These are phyloP conservation scores for Syzygium syzygioides DNA, from an alignment of 441 rosid genomes.

Conservation along the genomic window DNA sequence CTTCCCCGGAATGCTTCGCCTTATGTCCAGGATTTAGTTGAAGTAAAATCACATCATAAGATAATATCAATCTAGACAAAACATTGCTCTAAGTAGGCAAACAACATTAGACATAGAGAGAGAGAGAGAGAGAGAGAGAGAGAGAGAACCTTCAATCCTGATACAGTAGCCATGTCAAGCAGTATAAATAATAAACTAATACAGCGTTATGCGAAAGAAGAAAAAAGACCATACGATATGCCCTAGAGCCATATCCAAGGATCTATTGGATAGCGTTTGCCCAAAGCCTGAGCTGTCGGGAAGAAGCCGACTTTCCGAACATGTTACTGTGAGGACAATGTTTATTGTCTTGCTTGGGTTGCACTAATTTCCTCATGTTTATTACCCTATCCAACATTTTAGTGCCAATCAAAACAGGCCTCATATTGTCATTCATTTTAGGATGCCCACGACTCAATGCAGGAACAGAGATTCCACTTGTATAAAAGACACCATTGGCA, in stretches of 20 bases:
- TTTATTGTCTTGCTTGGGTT: slow-evolving; percentile 31
- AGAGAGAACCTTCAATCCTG: neutral
- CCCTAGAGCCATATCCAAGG: slow-evolving; percentile 81
- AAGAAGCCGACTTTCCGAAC: slow-evolving; percentile 35
- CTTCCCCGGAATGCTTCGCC: slow-evolving; percentile 56
- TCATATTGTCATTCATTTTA: slow-evolving; percentile 59
- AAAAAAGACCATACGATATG: slow-evolving; percentile 54
- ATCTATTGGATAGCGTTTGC: slow-evolving; percentile 64
- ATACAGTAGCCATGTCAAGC: neutral
- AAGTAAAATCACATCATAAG: neutral
- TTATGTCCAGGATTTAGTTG: slow-evolving; percentile 49
- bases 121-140: neutral
- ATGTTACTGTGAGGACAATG: slow-evolving; percentile 16
- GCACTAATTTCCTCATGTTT: slow-evolving; percentile 84
- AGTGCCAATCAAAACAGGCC: slow-evolving; percentile 74
- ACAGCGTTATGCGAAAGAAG: neutral
- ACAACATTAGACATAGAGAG: neutral
- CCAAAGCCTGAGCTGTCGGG: slow-evolving; percentile 66
- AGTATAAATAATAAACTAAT: neutral
- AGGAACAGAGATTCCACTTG: slow-evolving; percentile 89
- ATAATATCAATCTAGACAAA: neutral
- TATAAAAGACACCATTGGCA: slow-evolving; percentile 39
- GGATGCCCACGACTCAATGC: slow-evolving; percentile 55
- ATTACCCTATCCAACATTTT: slow-evolving; percentile 60
- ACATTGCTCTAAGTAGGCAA: neutral